Conservation (phyloP, 78 protist species). For the Polysphondylium violaceum region DNA sequence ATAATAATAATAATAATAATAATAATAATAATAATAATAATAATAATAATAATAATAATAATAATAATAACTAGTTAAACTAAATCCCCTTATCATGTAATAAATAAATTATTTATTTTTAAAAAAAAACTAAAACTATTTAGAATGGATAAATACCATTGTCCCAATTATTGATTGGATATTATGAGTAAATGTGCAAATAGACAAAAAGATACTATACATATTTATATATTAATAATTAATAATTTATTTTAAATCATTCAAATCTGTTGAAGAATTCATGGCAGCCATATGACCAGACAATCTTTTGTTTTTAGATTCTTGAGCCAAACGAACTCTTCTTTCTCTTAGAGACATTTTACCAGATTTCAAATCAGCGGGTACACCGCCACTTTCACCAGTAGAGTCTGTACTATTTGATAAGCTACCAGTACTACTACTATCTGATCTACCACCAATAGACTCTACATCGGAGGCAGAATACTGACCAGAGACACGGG, state of each 20-base stretch:
- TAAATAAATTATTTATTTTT: too few relatives aligned
- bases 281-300: conserved; percentile 22
- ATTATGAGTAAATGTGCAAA: too few relatives aligned
- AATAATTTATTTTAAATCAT: conserved; percentile 15
- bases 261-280: conserved; percentile 9
- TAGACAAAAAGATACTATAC: not conserved
- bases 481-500: conserved; percentile 56
- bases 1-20: not conserved
- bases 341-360: conserved; percentile 68
- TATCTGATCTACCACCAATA: not conserved
- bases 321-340: conserved; percentile 67
- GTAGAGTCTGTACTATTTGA: not conserved
- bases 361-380: conserved; percentile 14
- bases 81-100: not conserved
- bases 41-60: not conserved
- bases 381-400: not conserved
- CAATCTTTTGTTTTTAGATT: conserved; percentile 31
- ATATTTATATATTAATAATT: too few relatives aligned
- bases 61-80: not conserved
- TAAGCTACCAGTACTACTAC: not conserved
- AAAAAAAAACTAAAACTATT: too few relatives aligned
- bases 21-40: not conserved
- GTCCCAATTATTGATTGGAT: too few relatives aligned
- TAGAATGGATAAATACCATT: too few relatives aligned
- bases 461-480: conserved; percentile 24